Conservation (phyloP, 305 asterid species). For the Solanum hybrid region DNA sequence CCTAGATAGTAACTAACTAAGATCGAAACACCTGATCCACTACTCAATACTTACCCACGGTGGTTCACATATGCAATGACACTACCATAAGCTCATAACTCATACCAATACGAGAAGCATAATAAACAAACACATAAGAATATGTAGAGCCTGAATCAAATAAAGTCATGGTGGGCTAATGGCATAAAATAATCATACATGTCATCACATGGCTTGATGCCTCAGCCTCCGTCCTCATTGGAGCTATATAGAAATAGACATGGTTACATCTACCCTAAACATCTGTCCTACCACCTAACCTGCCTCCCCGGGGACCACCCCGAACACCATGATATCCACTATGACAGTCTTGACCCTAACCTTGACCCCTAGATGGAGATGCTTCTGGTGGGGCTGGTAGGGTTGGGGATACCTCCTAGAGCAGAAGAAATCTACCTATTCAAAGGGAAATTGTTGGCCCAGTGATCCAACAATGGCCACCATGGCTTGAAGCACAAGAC, state of each 20-base stretch:
- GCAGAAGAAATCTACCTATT: not conserved
- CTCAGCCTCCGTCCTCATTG: not conserved
- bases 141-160: not conserved
- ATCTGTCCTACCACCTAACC: not conserved
- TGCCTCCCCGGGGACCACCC: not conserved
- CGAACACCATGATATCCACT: not conserved
- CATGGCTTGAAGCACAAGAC: too few species aligned
- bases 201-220: not conserved
- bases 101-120: not conserved
- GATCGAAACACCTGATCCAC: not conserved
- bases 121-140: too few species aligned
- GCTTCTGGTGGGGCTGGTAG: not conserved
- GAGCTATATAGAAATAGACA: not conserved
- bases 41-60: not conserved
- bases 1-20: not conserved
- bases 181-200: not conserved
- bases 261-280: not conserved
- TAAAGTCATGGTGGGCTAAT: not conserved
- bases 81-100: not conserved
- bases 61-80: not conserved
- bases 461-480: not conserved
- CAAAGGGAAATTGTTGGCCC: not conserved
- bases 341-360: not conserved
- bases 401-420: not conserved
- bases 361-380: not conserved